These are phyloP conservation scores for Cutaneotrichosporon mucoides DNA, from an alignment of 1,284 basidiomycete genomes.

Conservation along the genomic window DNA sequence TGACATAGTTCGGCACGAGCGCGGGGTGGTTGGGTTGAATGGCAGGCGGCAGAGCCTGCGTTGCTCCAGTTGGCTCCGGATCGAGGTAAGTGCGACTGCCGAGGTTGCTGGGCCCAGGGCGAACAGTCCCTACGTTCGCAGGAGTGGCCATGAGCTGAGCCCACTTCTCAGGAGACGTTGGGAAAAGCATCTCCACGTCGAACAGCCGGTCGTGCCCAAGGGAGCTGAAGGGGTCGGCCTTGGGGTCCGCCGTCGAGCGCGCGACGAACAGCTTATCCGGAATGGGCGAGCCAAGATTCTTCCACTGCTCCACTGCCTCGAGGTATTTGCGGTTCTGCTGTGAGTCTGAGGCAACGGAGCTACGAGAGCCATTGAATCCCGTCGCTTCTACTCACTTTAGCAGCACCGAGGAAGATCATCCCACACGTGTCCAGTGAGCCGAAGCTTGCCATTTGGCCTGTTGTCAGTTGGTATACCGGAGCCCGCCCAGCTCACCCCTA, in stretches of 20 bases:
- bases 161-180: slow-evolving; percentile 9
- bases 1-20: neutral
- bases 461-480: slow-evolving; percentile 1
- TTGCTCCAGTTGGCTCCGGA: no score
- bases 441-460: slow-evolving; percentile 8
- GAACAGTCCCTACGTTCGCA: no score
- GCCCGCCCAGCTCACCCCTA: slow-evolving; percentile 24
- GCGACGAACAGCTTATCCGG: slow-evolving; percentile 17
- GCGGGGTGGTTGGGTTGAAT: slow-evolving; percentile 4
- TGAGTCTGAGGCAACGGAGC: no score
- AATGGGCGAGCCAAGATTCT: neutral
- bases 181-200: slow-evolving; percentile 17
- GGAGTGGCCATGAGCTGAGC: no score
- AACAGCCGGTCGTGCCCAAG: slow-evolving; percentile 24
- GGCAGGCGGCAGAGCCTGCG: neutral
- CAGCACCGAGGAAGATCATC: slow-evolving; percentile 17
- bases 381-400: no score
- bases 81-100: no score
- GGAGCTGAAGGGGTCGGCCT: slow-evolving; percentile 22
- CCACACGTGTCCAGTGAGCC: slow-evolving; percentile 12
- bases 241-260: slow-evolving; percentile 15
- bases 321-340: slow-evolving; percentile 15
- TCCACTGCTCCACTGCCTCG: neutral
- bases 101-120: no score
- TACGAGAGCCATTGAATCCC: no score